Percentiles rank a stretch among this genome's conserved stretches.
phyloP scores from a whole-genome alignment of 2,329 filamentous ascomycete genomes.

The Fusarium fracticaudum region DNA sequence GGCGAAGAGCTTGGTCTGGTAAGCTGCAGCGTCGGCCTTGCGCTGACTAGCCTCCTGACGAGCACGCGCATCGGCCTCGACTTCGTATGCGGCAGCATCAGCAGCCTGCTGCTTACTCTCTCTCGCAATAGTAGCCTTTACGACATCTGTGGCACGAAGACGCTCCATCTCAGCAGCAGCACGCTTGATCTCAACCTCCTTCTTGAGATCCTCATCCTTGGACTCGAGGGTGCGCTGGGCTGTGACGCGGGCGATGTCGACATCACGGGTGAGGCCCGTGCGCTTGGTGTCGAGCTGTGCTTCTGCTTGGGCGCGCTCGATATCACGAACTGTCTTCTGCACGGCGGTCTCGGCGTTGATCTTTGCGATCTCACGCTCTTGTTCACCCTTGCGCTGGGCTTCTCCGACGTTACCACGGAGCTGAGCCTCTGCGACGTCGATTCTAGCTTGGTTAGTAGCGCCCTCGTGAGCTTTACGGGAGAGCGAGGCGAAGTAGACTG shows the following conservation, averaged over 20 bases:
- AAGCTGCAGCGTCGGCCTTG: conserved; percentile 62
- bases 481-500: conserved; percentile 84
- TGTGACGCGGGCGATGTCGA: conserved; percentile 79
- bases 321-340: conserved; percentile 84
- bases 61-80: conserved; percentile 68
- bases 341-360: conserved; percentile 88
- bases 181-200: conserved; percentile 78
- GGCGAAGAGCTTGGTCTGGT: conserved; percentile 59
- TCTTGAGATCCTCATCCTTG: conserved; percentile 82
- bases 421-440: conserved; percentile 73
- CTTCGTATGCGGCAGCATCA: conserved; percentile 71
- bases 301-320: conserved; percentile 82
- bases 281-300: conserved; percentile 78
- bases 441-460: conserved; percentile 79
- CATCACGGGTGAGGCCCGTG: conserved; percentile 76
- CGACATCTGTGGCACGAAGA: conserved; percentile 79
- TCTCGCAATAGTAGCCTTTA: conserved; percentile 75
- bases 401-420: conserved; percentile 78
- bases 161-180: conserved; percentile 84
- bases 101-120: conserved; percentile 76
- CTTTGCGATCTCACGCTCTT: conserved; percentile 87
- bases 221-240: conserved; percentile 78
- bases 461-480: conserved; percentile 87
- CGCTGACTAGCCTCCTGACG: conserved; percentile 63
- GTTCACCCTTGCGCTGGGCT: conserved; percentile 79